Conservation (phyloP, 2,329 filamentous ascomycete species). For the Colletotrichum noveboracense region DNA sequence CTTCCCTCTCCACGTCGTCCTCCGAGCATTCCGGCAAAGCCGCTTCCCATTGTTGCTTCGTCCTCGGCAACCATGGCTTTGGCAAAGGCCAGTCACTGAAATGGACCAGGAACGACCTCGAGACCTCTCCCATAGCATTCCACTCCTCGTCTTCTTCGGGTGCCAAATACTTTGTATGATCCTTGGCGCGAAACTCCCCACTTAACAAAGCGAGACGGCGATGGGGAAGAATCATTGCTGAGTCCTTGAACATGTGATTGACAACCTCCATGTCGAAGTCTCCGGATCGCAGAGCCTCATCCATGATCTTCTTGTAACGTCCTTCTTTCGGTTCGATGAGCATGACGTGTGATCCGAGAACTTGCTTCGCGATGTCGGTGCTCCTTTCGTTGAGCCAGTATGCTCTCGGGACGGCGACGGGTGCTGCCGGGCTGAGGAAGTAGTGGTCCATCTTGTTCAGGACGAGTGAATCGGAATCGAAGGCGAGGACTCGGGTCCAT, state of each 20-base stretch:
- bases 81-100: constrained; percentile 76
- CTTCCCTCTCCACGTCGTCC: background rate
- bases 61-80: constrained; percentile 51
- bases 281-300: constrained; percentile 37
- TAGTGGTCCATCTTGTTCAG: constrained; percentile 72
- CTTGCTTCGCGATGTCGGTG: constrained; percentile 31
- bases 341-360: constrained; percentile 58
- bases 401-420: constrained; percentile 72
- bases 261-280: constrained; percentile 73
- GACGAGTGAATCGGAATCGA: constrained; percentile 68
- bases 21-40: background rate
- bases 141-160: constrained; percentile 57
- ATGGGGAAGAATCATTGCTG: constrained; percentile 67
- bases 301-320: constrained; percentile 37
- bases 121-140: constrained; percentile 57
- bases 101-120: constrained; percentile 70
- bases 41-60: background rate
- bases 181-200: constrained; percentile 60
- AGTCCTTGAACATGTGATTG: constrained; percentile 64
- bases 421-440: constrained; percentile 66
- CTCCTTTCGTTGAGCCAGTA: constrained; percentile 65
- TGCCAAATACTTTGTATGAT: constrained; percentile 52
- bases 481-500: constrained; percentile 54
- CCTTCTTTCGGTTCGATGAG: constrained; percentile 54
- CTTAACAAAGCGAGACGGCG: constrained; percentile 65